Conservation (phyloP, 305 asterid genomes). For the Striga hermonthica region DNA sequence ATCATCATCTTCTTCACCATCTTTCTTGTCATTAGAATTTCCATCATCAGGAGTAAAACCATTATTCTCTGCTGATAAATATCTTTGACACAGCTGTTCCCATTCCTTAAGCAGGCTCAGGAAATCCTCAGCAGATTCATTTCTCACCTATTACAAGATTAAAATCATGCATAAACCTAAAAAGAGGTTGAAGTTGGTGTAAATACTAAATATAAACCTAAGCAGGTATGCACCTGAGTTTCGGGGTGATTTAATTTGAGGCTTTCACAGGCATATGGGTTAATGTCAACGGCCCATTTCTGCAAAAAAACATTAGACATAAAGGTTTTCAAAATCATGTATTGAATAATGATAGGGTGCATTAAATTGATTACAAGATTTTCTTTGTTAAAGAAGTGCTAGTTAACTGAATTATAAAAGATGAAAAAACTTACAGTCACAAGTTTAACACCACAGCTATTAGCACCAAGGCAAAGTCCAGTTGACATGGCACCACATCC, state of each 20-base stretch:
- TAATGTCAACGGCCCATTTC: constrained; percentile 15
- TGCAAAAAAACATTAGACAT: neutral
- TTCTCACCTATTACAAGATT: constrained; percentile 6
- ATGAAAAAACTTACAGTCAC: neutral
- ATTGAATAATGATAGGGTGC: too few species aligned
- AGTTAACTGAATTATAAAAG: too few species aligned
- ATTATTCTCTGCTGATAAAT: too few species aligned
- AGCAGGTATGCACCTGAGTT: neutral
- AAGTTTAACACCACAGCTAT: neutral
- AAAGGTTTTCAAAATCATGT: too few species aligned
- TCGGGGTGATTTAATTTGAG: constrained; percentile 11
- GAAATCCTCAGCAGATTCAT: constrained; percentile 11
- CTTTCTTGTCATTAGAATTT: neutral
- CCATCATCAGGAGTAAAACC: neutral
- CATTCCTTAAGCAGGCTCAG: constrained; percentile 1
- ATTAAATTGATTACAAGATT: too few species aligned
- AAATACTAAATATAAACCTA: too few species aligned
- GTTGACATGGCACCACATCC: constrained; percentile 20
- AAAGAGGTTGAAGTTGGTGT: too few species aligned
- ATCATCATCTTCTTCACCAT: neutral
- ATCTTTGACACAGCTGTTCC: constrained; percentile 1
- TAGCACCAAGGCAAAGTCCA: constrained; percentile 10
- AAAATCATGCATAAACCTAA: too few species aligned
- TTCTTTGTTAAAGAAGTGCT: too few species aligned
- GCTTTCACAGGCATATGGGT: constrained; percentile 2